Conservation (phyloP, 495 filamentous ascomycete genomes). For the Tetracladium setigerum region DNA sequence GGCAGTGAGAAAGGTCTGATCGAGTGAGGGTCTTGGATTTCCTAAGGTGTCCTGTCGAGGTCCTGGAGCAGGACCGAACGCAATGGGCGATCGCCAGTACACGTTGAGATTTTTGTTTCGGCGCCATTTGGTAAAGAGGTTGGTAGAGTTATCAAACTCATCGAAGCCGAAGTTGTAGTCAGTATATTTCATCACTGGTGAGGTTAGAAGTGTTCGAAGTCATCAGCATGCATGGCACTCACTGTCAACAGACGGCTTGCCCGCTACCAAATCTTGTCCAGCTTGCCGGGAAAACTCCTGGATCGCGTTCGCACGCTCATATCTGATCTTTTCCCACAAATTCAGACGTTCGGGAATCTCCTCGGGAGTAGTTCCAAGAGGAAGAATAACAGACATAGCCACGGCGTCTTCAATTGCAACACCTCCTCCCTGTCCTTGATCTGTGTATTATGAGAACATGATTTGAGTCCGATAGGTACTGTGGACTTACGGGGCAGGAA, state of each 20-base stretch:
- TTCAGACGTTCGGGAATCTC: conserved; percentile 39
- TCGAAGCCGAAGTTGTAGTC: conserved; percentile 52
- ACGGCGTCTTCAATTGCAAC: conserved; percentile 17
- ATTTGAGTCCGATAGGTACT: neutral
- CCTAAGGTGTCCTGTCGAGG: conserved; percentile 34
- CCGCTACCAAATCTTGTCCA: no score
- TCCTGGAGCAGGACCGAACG: conserved; percentile 46
- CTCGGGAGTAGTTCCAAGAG: conserved; percentile 20
- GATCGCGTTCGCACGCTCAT: conserved; percentile 43
- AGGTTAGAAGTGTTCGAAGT: no score
- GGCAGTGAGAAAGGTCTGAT: conserved; percentile 35
- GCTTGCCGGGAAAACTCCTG: conserved; percentile 50
- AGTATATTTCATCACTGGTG: conserved; percentile 31
- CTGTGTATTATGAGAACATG: neutral
- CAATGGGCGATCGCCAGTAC: no score
- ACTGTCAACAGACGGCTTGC: no score
- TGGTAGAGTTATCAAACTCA: conserved; percentile 27
- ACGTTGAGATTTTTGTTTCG: no score
- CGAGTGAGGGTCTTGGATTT: conserved; percentile 15
- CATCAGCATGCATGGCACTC: conserved; percentile 9
- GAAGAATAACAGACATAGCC: conserved; percentile 15
- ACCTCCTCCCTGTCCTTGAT: conserved; percentile 13
- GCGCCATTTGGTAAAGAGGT: no score
- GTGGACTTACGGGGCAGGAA: conserved; percentile 36
- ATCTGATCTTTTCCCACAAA: conserved; percentile 44